Base-by-base conservation (phyloP, 1,139 yeast genomes). In the Geotrichum fermentans region DNA sequence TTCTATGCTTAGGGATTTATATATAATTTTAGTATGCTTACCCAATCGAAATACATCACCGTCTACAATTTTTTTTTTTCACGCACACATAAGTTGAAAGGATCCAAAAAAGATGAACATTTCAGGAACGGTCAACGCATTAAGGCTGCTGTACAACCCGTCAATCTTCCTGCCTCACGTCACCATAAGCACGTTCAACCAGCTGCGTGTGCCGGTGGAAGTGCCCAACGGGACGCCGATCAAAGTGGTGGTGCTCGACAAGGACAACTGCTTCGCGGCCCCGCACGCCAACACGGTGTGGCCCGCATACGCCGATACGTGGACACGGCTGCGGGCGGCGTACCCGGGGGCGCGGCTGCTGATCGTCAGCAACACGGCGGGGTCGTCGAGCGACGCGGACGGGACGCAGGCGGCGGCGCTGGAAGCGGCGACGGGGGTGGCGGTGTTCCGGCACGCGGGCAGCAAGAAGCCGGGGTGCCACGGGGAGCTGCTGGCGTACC, bases 301-400 rank as follows among this genome's bases (percentile, higher is more conserved):
- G 87, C 89, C 86, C 0, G 84, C 70, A 1, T 88, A 89, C 60
- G 58, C 60, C 39, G 69, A 77, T 3, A 37, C 40, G 14, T 88
- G 95, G 94, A 67, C 71, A 4, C 60, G 64, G 28, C 71, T 90
- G 48, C 73, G 74, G 44, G 59, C 64, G 5, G 60, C 67, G 2
- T 88, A 83, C 58, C 90, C 95, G 0, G 79, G 74, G 34, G 81
- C 79, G n/a, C 73, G 74, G 24, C 63, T 90, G 20, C 70, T 89
- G 30, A 84, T 92, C 34, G 97, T 92, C 3, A 85, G 96, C 59
- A 92, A 92, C 62, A 86, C 96, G 0, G 96, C 97, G 0, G 98
- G 98, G 0, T 86, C 97, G 1, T 73, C 76, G 51, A 95, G 82
- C 57, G 97, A 90, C 60, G 60, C 58, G 1, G 74, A 71, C 42